These are phyloP conservation scores for Cordyceps militaris DNA, from an alignment of 2,329 filamentous ascomycete genomes.

Conservation along the genomic window DNA sequence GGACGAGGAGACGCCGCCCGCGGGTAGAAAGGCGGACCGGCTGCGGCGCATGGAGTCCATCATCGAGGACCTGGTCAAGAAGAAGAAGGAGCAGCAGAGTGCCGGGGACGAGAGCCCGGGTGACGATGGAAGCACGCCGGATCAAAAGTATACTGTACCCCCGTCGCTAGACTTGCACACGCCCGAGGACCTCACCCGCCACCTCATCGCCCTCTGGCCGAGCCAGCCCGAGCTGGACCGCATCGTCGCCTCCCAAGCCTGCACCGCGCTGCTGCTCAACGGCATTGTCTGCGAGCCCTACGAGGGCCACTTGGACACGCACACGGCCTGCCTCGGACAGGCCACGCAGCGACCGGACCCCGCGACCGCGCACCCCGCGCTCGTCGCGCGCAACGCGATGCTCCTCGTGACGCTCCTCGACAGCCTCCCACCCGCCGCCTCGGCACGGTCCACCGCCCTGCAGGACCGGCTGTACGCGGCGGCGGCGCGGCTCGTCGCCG, in stretches of 20 bases:
- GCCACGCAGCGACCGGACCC: constrained; percentile 18
- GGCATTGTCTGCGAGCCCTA: constrained; percentile 29
- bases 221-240: constrained; percentile 28
- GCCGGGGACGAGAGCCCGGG: neutral
- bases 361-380: constrained; percentile 29
- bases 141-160: neutral
- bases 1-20: neutral
- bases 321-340: constrained; percentile 13
- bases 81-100: neutral
- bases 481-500: constrained; percentile 6
- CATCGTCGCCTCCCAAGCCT: constrained; percentile 26
- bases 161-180: neutral
- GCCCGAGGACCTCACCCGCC: constrained; percentile 19
- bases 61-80: neutral
- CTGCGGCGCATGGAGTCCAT: neutral
- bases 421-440: constrained; percentile 16
- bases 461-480: neutral
- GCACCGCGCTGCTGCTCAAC: constrained; percentile 27
- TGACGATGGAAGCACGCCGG: neutral
- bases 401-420: constrained; percentile 32
- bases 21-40: neutral
- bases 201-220: constrained; percentile 33
- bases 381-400: constrained; percentile 36
- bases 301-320: constrained; percentile 16
- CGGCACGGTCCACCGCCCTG: neutral